phyloP scores from a whole-genome alignment of 2,329 filamentous ascomycete species.

The Trichoderma arundinaceum region DNA sequence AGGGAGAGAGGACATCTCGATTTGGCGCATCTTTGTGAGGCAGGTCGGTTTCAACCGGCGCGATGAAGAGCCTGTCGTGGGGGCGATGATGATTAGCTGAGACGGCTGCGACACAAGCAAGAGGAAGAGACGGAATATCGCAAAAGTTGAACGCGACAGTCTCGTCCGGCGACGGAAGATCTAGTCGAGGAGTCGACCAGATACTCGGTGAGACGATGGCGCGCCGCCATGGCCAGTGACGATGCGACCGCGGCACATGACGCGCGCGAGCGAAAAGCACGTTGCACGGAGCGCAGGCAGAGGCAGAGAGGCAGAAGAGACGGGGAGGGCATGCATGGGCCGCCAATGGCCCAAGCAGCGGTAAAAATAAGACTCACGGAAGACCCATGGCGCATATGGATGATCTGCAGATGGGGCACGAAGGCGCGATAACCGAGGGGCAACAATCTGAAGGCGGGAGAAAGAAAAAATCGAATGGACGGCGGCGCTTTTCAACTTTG shows the following conservation, averaged over 20 bases:
- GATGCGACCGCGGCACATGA: conserved; percentile 9
- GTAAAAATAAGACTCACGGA: conserved; percentile 29
- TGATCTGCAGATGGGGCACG: conserved; percentile 3
- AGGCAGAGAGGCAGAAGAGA: background rate
- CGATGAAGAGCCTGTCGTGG: conserved; percentile 51
- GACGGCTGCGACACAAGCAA: background rate
- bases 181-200: background rate
- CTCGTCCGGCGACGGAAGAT: background rate
- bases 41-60: conserved; percentile 53
- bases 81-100: conserved; percentile 9
- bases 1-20: conserved; percentile 39
- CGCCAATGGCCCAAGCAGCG: background rate
- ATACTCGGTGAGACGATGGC: background rate
- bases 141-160: background rate
- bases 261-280: conserved; percentile 2
- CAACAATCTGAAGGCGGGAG: background rate
- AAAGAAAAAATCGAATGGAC: background rate
- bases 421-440: conserved; percentile 13
- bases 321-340: conserved; percentile 3
- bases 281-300: background rate
- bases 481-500: background rate
- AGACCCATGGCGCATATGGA: conserved; percentile 29
- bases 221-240: conserved; percentile 5
- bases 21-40: conserved; percentile 45
- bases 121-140: background rate